phyloP scores from a whole-genome alignment of 495 filamentous ascomycete species.

The Penicillium fimorum region DNA sequence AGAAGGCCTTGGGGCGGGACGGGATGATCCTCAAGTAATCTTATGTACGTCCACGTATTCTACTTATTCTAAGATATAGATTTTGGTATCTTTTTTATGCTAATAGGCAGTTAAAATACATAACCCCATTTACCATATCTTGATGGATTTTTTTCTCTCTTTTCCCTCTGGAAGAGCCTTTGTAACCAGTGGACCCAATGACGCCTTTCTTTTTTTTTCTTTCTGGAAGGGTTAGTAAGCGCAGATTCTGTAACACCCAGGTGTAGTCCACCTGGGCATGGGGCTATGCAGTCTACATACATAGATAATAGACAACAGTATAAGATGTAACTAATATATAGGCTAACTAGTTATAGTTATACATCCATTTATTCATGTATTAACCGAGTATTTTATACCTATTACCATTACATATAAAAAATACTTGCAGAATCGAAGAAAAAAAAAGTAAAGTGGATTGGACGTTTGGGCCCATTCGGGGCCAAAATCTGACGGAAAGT shows the following conservation, averaged over 20 bases:
- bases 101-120: too few species aligned
- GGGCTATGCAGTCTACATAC: too few species aligned
- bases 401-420: too few species aligned
- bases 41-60: not conserved
- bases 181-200: slow-evolving; percentile 22
- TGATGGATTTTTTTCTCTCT: not conserved
- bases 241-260: slow-evolving; percentile 10
- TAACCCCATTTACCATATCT: not conserved
- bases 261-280: not conserved
- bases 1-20: slow-evolving; percentile 27
- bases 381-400: too few species aligned
- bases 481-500: not conserved
- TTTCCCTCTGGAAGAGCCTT: slow-evolving; percentile 19
- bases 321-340: too few species aligned
- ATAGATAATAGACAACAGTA: too few species aligned
- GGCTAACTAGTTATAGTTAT: too few species aligned
- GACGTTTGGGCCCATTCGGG: not conserved
- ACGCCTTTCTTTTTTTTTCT: slow-evolving; percentile 20
- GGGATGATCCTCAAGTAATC: slow-evolving; percentile 21
- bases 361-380: too few species aligned
- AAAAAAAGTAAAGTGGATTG: not conserved
- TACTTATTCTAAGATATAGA: too few species aligned
- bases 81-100: too few species aligned
- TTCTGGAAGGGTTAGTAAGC: slow-evolving; percentile 33
- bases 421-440: not conserved